Base-by-base conservation (phyloP, 345 rosid species). In the Carallia brachiata region DNA sequence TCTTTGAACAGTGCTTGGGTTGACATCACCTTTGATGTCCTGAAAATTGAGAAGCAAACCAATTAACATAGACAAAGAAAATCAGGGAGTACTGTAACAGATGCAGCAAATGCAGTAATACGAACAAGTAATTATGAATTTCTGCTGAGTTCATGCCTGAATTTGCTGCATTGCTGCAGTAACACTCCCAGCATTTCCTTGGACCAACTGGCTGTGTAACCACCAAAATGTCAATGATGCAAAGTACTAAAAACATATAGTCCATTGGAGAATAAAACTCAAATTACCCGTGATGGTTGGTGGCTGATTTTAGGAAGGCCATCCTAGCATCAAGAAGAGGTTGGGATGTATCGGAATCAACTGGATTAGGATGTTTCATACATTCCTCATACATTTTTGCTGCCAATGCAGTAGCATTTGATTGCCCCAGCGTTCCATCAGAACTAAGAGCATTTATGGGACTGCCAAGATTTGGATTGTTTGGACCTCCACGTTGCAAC, bases 341-440 rank as follows among this genome's bases (percentile, higher is more conserved):
- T 69, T 89, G 98, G 13, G 97, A 83, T 67, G 89, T 81, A 77
- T 89, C 90, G 53, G 96, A 72, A 65, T 83, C 89, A 84, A 88
- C 77, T 18, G 86, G 80, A 79, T 86, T 93, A 36, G 96, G 86
- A 36, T 86, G 89, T 79, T 94, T 91, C 91, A 94, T 73, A 63
- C 93, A 84, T 34, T 94, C 98, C 78, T 89, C 97, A 0, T 87
- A 91, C 84, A 91, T 84, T 83, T 91, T 91, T 57, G 97, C 88
- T 19, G 97, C 95, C 77, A 90, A 54, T 40, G 86, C 91, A 85
- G 87, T 90, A 30, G 93, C 97, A 80, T 89, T 91, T 53, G 96
- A 66, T 80, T 84, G 95, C 69, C 87, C 89, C 65, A 85, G 75
- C 88, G 90, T 83, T 71, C 85, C 96, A 75, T 94, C 95, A 7